Conservation (phyloP, 148 eudicot species). For the Rhododendron vialii region DNA sequence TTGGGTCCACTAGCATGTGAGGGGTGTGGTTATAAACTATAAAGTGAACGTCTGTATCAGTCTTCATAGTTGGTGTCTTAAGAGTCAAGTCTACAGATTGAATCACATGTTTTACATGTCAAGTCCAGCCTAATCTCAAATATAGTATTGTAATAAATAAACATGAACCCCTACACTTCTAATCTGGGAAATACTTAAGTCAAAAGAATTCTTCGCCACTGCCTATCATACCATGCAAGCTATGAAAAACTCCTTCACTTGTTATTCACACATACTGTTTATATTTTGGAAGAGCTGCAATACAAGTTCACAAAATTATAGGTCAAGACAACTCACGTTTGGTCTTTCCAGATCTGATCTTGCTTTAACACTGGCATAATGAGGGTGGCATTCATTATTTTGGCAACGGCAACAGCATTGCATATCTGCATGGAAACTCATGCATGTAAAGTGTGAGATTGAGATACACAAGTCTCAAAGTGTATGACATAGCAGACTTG, state of each 20-base stretch:
- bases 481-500: background rate
- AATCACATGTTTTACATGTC: background rate
- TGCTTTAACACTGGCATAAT: conserved; percentile 97
- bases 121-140: background rate
- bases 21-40: background rate
- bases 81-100: background rate
- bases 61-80: background rate
- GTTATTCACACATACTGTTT: background rate
- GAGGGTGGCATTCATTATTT: conserved; percentile 91
- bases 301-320: background rate
- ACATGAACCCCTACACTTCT: background rate
- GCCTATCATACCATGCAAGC: background rate
- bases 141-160: background rate
- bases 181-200: background rate
- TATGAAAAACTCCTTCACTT: background rate
- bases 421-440: conserved; percentile 64
- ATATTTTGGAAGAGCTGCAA: background rate
- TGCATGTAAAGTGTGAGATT: background rate
- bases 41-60: background rate
- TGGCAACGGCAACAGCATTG: conserved; percentile 99
- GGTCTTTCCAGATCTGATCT: conserved; percentile 99
- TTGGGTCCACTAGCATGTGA: background rate
- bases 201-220: background rate
- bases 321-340: conserved; percentile 67
- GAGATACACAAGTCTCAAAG: background rate